Percentiles rank a stretch among this genome's conserved stretches.
Evolutionary conservation across 768 basidiomycete species (phyloP).

Genomic region (Lactifluus subvellereus): DNA sequence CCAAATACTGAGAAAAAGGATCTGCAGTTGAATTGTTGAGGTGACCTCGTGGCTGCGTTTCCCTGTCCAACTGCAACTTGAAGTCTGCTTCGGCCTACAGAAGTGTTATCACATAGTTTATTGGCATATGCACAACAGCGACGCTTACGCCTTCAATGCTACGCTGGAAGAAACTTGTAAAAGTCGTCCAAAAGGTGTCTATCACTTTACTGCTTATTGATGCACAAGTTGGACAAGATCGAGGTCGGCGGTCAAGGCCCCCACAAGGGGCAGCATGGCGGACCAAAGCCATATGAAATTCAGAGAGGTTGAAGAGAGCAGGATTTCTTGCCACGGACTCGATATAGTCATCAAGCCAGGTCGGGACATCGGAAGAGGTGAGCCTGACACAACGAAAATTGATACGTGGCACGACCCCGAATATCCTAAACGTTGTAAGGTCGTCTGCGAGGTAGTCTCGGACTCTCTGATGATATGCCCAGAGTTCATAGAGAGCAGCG

Average conservation of each 20-base stretch:
- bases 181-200: slow-evolving; percentile 2
- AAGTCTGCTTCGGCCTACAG: not conserved
- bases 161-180: not conserved
- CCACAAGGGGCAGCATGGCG: not conserved
- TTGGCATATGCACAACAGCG: not conserved
- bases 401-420: not conserved
- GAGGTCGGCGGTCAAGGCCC: not conserved
- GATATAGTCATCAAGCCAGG: slow-evolving; percentile 9
- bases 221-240: not conserved
- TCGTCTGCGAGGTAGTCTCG: not conserved
- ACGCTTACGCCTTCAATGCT: slow-evolving; percentile 5
- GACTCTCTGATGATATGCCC: slow-evolving; percentile 8
- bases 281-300: slow-evolving; percentile 6
- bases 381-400: slow-evolving; percentile 4
- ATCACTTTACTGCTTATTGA: slow-evolving; percentile 1
- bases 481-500: slow-evolving; percentile 7
- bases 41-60: not conserved
- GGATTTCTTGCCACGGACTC: not conserved
- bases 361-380: not conserved
- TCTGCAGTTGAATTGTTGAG: not conserved
- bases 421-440: not conserved
- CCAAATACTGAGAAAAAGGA: not conserved
- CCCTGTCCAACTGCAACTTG: not conserved
- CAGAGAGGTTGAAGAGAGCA: slow-evolving; percentile 1
- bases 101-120: not conserved